These are phyloP conservation scores for Plasmodiophora brassicae DNA, from an alignment of 208 protist species.

Conservation along the genomic window DNA sequence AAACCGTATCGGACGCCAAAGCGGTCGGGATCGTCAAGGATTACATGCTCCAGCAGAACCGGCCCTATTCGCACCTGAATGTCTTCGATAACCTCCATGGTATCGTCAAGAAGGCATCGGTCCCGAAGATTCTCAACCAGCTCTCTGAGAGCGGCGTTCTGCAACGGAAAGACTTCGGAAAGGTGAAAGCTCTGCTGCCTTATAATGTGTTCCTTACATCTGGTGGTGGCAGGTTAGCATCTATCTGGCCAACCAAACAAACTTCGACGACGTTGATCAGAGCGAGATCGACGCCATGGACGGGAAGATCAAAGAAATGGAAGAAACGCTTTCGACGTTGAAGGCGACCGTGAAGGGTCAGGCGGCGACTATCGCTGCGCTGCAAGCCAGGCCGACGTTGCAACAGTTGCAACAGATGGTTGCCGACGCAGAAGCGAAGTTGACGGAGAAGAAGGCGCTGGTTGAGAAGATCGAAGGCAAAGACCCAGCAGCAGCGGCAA, in stretches of 20 bases:
- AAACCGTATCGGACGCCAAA: not conserved
- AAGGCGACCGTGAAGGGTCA: not conserved
- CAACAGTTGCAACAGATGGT: not conserved
- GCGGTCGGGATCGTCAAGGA: not conserved
- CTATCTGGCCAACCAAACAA: slow-evolving; percentile 9
- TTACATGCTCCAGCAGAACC: not conserved
- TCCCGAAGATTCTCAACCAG: slow-evolving; percentile 27
- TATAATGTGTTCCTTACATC: too few relatives aligned
- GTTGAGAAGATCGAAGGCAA: not conserved
- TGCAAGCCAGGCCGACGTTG: not conserved
- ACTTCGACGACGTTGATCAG: slow-evolving; percentile 24
- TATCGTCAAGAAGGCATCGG: not conserved
- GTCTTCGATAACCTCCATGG: slow-evolving; percentile 19
- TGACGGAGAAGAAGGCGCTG: not conserved
- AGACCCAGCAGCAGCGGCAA: not conserved
- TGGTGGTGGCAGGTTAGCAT: slow-evolving; percentile 13
- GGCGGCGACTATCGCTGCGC: not conserved
- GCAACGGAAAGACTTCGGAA: slow-evolving; percentile 21
- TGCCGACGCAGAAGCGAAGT: not conserved
- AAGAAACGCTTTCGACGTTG: not conserved
- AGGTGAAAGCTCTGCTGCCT: too few relatives aligned
- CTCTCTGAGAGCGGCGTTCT: not conserved
- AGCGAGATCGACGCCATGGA: not conserved
- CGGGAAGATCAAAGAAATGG: not conserved
- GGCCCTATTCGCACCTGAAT: slow-evolving; percentile 22